These are phyloP conservation scores for Colletotrichum sp. DNA, from an alignment of 2,329 filamentous ascomycete genomes.

Conservation along the genomic window DNA sequence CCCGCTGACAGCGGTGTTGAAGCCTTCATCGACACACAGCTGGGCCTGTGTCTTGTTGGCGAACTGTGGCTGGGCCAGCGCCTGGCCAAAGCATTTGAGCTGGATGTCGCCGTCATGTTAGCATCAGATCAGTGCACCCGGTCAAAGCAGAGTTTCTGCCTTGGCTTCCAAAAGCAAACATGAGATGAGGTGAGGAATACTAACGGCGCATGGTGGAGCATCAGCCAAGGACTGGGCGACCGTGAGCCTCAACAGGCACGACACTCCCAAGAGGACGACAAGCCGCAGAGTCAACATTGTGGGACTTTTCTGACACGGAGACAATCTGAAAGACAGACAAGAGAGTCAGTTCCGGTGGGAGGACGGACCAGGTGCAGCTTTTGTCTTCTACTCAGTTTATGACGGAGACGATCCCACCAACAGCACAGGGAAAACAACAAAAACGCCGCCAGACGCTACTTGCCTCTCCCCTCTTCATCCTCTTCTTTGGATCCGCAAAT, in stretches of 20 bases:
- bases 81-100: background rate
- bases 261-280: background rate
- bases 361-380: background rate
- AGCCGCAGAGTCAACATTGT: background rate
- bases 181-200: background rate
- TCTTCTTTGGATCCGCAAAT: background rate
- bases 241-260: background rate
- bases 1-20: background rate
- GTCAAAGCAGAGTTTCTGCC: background rate
- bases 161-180: background rate
- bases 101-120: background rate
- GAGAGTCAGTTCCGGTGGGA: background rate
- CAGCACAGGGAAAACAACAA: background rate
- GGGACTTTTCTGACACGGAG: background rate
- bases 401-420: background rate
- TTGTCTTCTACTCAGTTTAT: background rate
- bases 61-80: background rate
- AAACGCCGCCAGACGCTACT: background rate
- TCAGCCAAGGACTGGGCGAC: background rate
- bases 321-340: background rate
- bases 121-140: background rate
- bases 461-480: background rate
- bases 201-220: constrained; percentile 3
- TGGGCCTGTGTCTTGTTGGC: background rate
- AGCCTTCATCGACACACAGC: background rate